Conservation (phyloP, 1,284 basidiomycete genomes). For the Microbotryomycetes sp. region DNA sequence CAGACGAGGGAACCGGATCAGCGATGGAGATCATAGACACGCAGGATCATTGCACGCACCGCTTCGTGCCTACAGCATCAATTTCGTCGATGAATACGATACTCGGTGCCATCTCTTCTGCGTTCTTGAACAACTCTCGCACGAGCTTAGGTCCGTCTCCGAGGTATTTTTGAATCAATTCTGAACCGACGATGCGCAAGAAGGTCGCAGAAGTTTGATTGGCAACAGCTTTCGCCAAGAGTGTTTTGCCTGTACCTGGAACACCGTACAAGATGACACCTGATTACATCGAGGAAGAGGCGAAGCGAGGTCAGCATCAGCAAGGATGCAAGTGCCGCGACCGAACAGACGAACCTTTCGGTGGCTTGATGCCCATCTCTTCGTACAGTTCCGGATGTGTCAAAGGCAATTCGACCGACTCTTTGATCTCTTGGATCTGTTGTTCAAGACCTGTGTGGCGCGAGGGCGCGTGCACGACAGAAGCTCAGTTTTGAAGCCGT, state of each 20-base stretch:
- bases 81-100: conserved; percentile 50
- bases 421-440: conserved; percentile 99
- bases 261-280: conserved; percentile 99
- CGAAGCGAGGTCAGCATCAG: not conserved
- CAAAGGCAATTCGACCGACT: conserved; percentile 95
- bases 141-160: conserved; percentile 66
- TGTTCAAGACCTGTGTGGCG: conserved; percentile 57
- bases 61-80: conserved; percentile 47
- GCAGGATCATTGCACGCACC: conserved; percentile 30
- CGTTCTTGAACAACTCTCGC: conserved; percentile 47
- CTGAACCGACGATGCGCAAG: conserved; percentile 93
- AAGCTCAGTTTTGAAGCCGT: not conserved
- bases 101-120: conserved; percentile 46
- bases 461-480: not conserved
- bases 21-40: not conserved
- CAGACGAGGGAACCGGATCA: no score
- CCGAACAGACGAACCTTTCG: conserved; percentile 52
- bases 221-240: conserved; percentile 95
- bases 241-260: conserved; percentile 96
- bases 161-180: conserved; percentile 98
- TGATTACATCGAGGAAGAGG: no score
- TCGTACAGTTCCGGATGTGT: conserved; percentile 99
- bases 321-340: not conserved
- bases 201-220: conserved; percentile 99
- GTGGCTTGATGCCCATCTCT: conserved; percentile 98